A percentile compares a stretch with the other conserved stretches of the same genome.
These are phyloP conservation scores for Yamadazyma sp. DNA, from an alignment of 805 yeast genomes.

Conservation along the genomic window DNA sequence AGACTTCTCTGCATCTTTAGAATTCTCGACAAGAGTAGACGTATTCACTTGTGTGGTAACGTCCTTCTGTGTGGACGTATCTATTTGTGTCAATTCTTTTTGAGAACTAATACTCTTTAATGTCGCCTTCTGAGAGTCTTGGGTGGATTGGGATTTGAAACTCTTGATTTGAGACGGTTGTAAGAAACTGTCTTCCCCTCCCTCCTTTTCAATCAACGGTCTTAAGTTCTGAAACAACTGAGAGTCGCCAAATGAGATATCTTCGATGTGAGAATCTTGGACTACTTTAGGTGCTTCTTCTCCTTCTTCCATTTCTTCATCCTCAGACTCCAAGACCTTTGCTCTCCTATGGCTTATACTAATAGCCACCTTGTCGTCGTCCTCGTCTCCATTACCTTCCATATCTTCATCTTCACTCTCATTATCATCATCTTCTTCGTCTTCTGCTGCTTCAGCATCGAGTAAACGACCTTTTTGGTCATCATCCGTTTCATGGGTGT, in stretches of 20 bases:
- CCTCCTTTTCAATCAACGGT: conserved; percentile 4
- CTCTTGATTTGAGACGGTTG: conserved; percentile 6
- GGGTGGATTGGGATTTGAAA: background rate
- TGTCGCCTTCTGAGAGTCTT: background rate
- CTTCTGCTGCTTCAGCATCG: conserved; percentile 16
- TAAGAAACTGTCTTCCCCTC: conserved; percentile 2
- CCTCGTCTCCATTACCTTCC: conserved; percentile 16
- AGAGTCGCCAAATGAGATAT: conserved; percentile 11
- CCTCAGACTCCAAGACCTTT: conserved; percentile 15
- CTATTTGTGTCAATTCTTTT: conserved; percentile 6
- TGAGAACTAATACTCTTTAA: no score
- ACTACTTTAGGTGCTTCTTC: conserved; percentile 6
- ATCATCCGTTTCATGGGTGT: conserved; percentile 21
- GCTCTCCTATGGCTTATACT: conserved; percentile 14
- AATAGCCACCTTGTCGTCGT: conserved; percentile 17
- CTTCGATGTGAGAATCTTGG: conserved; percentile 1
- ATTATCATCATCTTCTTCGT: conserved; percentile 12
- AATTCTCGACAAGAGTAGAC: background rate
- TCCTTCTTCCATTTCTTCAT: conserved; percentile 16
- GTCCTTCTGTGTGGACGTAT: background rate
- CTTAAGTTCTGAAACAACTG: conserved; percentile 14
- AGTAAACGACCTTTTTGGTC: conserved; percentile 18
- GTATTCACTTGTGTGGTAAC: conserved; percentile 2
- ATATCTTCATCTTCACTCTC: conserved; percentile 19
- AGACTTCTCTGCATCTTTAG: background rate